Conservation (phyloP, 2,329 filamentous ascomycete genomes). For the Dactylellina leptospora region DNA sequence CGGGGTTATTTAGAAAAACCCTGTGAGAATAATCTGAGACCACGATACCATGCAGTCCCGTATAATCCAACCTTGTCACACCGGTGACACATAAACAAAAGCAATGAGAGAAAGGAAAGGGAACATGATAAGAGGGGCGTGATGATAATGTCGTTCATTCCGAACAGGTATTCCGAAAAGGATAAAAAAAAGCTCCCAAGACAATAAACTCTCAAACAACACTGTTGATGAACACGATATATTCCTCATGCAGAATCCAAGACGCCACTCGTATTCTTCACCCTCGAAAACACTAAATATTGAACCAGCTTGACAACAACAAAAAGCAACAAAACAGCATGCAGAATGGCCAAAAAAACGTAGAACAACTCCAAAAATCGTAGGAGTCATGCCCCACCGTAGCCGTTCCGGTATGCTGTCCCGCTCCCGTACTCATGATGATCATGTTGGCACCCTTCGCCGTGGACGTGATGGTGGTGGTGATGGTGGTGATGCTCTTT, state of each 20-base stretch:
- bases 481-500: slow-evolving; percentile 56
- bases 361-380: slow-evolving; percentile 26
- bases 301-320: slow-evolving; percentile 39
- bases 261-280: slow-evolving; percentile 24
- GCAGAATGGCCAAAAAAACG: slow-evolving; percentile 28
- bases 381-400: slow-evolving; percentile 41
- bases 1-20: too few species aligned
- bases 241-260: slow-evolving; percentile 22
- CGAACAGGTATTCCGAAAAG: neutral
- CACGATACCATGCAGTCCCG: too few species aligned
- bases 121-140: slow-evolving; percentile 1
- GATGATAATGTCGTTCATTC: slow-evolving; percentile 2
- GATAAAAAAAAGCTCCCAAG: slow-evolving; percentile 1
- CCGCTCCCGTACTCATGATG: slow-evolving; percentile 28
- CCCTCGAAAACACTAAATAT: slow-evolving; percentile 22
- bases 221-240: neutral
- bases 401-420: slow-evolving; percentile 32
- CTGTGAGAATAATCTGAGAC: too few species aligned
- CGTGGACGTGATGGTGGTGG: slow-evolving; percentile 52
- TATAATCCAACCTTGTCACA: too few species aligned
- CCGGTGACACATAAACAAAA: neutral
- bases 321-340: slow-evolving; percentile 32
- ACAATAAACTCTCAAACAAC: slow-evolving; percentile 3
- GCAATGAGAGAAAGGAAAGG: neutral
- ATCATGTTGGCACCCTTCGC: slow-evolving; percentile 49